Percentiles rank a stretch among this genome's conserved stretches.
These are phyloP conservation scores for Solanum commersonii DNA, from an alignment of 257 asterid species.

Conservation along the genomic window DNA sequence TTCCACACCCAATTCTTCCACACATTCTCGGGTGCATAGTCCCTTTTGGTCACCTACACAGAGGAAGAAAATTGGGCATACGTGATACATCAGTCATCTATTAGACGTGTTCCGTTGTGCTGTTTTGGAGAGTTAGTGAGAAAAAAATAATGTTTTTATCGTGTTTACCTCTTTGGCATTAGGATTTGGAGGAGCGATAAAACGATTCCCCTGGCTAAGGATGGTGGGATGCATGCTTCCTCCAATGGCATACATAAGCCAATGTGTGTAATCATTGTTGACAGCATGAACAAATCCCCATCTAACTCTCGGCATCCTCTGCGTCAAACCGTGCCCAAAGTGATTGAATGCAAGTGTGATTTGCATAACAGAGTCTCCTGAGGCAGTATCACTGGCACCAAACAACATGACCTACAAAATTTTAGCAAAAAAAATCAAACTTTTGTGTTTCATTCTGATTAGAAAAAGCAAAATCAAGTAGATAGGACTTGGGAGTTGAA, in stretches of 20 bases:
- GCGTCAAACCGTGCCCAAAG: constrained; percentile 44
- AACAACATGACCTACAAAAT: constrained; percentile 41
- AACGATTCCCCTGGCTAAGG: constrained; percentile 57
- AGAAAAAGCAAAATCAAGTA: not conserved
- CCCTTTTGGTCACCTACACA: constrained; percentile 68
- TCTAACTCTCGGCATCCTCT: constrained; percentile 54
- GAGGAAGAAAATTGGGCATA: not conserved
- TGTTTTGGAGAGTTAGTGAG: not conserved
- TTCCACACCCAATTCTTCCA: constrained; percentile 82
- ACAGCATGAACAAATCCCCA: constrained; percentile 48
- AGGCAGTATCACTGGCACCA: constrained; percentile 37
- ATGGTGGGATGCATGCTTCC: constrained; percentile 50
- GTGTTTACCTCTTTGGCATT: constrained; percentile 49
- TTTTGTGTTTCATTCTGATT: not conserved
- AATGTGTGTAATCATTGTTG: constrained; percentile 47
- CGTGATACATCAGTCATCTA: not conserved
- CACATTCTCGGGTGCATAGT: constrained; percentile 31
- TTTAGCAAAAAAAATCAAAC: not conserved
- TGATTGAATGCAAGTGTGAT: constrained; percentile 57
- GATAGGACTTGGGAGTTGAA: not conserved
- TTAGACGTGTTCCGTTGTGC: not conserved
- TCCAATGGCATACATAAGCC: constrained; percentile 72
- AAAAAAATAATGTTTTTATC: not conserved
- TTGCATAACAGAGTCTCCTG: constrained; percentile 41
- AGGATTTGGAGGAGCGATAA: constrained; percentile 32